Evolutionary conservation across 192 early-diverging fungal species (phyloP), one percentile per base, ranked within the genome.

Genomic region (Physocladia obscura): DNA sequence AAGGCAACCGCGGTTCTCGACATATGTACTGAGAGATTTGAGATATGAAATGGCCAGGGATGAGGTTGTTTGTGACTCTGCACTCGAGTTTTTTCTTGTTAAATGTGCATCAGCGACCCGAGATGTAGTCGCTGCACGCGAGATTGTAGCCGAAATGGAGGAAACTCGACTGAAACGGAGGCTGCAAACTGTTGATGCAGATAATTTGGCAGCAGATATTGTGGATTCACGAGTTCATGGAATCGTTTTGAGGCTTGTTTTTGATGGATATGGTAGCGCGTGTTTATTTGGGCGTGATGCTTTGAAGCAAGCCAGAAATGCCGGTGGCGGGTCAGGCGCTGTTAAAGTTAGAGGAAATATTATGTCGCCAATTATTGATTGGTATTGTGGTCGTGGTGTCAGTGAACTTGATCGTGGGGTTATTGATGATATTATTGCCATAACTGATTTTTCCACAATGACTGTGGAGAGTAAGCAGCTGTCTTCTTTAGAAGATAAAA

Each of bases 191-290:
- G 51, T 54, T 8, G 51, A n/a, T 37, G 21, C 11, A 19, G 6
- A 39, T 0, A 36, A 19, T 22, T 19, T 13, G 27, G 15, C 11
- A 17, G 15, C 17, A 8, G 30, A 13, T 19, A 6, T n/a, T n/a
- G n/a, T n/a, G n/a, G 60, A 62, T 48, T 47, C 62, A n/a, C 27
- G 48, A n/a, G 31, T 65, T 5, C 52, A 65, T 65, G 62, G 48
- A 15, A 13, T 17, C 4, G 22, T 65, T 27, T 26, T 32, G 62
- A 32, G 62, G 49, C 26, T 65, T 15, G 24, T 30, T 15, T 65
- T 65, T 32, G 11, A n/a, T n/a, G 48, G 36, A 2, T 17, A 27
- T 44, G 44, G 44, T 8, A 31, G 21, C 19, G 62, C 62, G 19
- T 1, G 44, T 19, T 32, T 51, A 30, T 65, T 50, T 65, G 62